These are phyloP conservation scores for Crotalaria pallida DNA, from an alignment of 306 rosid genomes.

Conservation along the genomic window DNA sequence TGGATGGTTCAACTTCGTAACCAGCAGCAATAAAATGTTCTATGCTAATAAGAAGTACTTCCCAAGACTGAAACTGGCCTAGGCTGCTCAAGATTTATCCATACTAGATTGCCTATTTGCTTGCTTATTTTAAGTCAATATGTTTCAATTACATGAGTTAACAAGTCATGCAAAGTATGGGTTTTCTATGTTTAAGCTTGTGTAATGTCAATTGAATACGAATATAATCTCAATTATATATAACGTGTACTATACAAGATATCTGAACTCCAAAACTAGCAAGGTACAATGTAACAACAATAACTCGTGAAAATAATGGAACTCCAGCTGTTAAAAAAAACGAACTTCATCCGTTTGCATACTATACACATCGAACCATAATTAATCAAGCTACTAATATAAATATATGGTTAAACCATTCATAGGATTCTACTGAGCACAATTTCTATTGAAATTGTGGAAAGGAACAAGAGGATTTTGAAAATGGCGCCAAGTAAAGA, in stretches of 20 bases:
- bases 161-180: neutral
- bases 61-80: slow-evolving; percentile 17
- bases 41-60: slow-evolving; percentile 22
- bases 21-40: slow-evolving; percentile 28
- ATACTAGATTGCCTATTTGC: neutral
- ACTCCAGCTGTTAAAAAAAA: neutral
- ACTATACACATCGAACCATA: neutral
- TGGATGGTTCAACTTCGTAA: slow-evolving; percentile 47
- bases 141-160: neutral
- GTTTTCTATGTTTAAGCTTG: neutral
- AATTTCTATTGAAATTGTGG: too few relatives aligned
- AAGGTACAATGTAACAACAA: neutral
- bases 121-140: neutral
- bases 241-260: slow-evolving; percentile 6
- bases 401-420: neutral
- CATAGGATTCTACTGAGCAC: neutral
- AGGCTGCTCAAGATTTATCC: neutral
- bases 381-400: neutral
- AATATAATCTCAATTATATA: slow-evolving; percentile 8
- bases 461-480: too few relatives aligned
- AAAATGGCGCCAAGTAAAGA: too few relatives aligned
- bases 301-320: too few relatives aligned
- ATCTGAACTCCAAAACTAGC: neutral
- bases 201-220: slow-evolving; percentile 3
- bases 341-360: neutral